phyloP scores from a whole-genome alignment of 1,139 yeast species.

The Yamadazyma triangularis region DNA sequence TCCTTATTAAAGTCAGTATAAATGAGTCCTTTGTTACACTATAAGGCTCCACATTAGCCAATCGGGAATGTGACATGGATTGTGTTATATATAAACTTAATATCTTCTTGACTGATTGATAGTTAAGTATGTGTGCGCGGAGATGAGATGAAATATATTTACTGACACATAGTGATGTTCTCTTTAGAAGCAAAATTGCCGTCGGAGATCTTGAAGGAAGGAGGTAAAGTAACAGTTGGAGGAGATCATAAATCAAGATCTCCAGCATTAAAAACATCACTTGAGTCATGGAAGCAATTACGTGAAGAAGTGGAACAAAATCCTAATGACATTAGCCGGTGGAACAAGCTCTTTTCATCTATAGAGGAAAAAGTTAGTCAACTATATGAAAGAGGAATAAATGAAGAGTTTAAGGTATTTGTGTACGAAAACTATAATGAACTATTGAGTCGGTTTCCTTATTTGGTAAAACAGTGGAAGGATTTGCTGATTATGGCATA shows the following conservation, averaged over 20 bases:
- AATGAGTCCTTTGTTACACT: not conserved
- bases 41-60: not conserved
- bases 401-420: slow-evolving; percentile 17
- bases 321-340: slow-evolving; percentile 23
- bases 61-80: too few relatives aligned
- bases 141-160: too few relatives aligned
- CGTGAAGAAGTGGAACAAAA: slow-evolving; percentile 7
- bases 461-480: slow-evolving; percentile 58
- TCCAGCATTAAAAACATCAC: too few relatives aligned
- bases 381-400: slow-evolving; percentile 9
- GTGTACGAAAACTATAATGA: slow-evolving; percentile 19
- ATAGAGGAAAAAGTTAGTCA: slow-evolving; percentile 18
- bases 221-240: too few relatives aligned
- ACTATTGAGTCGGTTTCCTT: slow-evolving; percentile 50
- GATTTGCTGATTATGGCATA: slow-evolving; percentile 50
- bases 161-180: too few relatives aligned
- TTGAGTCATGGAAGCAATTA: not conserved
- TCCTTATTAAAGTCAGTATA: not conserved
- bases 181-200: not conserved
- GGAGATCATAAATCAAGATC: not conserved
- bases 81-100: too few relatives aligned
- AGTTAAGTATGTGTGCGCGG: too few relatives aligned
- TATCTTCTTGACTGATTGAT: too few relatives aligned
- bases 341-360: slow-evolving; percentile 27
- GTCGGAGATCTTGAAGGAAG: slow-evolving; percentile 5